These are phyloP conservation scores for Boechera retrofracta DNA, from an alignment of 345 rosid genomes.

Conservation along the genomic window DNA sequence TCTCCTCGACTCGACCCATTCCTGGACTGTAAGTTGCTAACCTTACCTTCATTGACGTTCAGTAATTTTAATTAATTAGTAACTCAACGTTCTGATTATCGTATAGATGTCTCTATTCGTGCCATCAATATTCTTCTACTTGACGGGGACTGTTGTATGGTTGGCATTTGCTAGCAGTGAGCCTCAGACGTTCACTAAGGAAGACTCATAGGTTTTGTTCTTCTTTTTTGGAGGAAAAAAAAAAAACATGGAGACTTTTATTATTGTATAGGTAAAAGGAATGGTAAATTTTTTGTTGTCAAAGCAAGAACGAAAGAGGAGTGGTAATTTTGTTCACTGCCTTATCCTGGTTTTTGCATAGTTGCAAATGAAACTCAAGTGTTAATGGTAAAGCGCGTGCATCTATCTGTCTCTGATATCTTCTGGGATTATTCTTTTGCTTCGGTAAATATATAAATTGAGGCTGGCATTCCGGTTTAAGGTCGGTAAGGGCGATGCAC, in stretches of 20 bases:
- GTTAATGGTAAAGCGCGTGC: constrained; percentile 1
- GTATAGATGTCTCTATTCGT: constrained; percentile 76
- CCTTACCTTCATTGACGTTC: background rate
- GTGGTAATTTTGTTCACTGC: constrained; percentile 41
- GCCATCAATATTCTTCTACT: constrained; percentile 92
- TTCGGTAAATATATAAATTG: background rate
- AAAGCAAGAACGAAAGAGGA: constrained; percentile 29
- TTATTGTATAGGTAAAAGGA: constrained; percentile 40
- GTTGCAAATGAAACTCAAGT: constrained; percentile 23
- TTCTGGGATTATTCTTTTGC: background rate
- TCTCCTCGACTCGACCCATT: constrained; percentile 90
- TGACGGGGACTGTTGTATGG: constrained; percentile 90
- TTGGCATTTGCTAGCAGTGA: constrained; percentile 83
- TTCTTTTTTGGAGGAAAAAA: background rate
- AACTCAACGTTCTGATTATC: background rate
- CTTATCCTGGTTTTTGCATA: constrained; percentile 32
- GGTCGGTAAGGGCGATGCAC: background rate
- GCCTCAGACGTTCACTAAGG: constrained; percentile 72
- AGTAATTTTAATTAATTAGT: background rate
- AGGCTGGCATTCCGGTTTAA: background rate
- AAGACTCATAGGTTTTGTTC: constrained; percentile 44
- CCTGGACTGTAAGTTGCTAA: constrained; percentile 86
- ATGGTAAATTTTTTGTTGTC: background rate
- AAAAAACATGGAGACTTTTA: background rate
- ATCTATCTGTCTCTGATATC: background rate